phyloP scores from a whole-genome alignment of 139 green algal genomes.

The Pleodorina starrii region DNA sequence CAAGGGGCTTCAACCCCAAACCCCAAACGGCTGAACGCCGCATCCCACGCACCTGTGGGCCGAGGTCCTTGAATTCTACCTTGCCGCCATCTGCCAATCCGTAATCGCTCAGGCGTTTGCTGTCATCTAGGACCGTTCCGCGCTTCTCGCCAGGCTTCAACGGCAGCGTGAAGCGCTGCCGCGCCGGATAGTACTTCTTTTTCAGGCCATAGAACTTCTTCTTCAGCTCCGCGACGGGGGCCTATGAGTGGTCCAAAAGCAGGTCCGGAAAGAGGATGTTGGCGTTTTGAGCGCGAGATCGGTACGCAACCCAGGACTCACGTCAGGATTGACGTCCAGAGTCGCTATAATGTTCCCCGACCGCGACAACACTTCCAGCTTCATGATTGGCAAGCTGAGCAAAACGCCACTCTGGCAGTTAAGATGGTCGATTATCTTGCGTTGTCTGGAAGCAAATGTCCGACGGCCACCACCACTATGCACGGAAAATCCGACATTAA shows the following conservation, averaged over 20 bases:
- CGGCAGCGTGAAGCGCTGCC: conserved; percentile 87
- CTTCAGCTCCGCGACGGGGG: conserved; percentile 87
- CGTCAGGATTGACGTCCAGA: conserved; percentile 63
- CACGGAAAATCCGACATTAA: no score
- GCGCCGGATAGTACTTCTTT: conserved; percentile 72
- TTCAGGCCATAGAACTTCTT: conserved; percentile 73
- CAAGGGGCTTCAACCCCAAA: no score
- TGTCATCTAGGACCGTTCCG: conserved; percentile 70
- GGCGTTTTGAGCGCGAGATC: not conserved
- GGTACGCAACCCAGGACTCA: conserved; percentile 7
- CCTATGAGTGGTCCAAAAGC: conserved; percentile 70
- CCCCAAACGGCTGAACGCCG: no score
- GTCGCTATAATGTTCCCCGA: conserved; percentile 65
- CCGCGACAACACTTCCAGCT: conserved; percentile 62
- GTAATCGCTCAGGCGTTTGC: conserved; percentile 79
- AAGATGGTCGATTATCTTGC: not conserved
- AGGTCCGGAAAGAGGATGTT: not conserved
- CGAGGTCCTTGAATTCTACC: conserved; percentile 97
- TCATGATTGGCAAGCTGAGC: conserved; percentile 45
- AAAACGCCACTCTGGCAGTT: not conserved
- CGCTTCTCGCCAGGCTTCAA: conserved; percentile 71
- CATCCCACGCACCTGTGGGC: conserved; percentile 89
- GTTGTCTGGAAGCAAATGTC: not conserved
- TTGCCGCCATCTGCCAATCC: conserved; percentile 69
- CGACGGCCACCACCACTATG: no score